Percentiles rank a stretch among this genome's conserved stretches.
These are phyloP conservation scores for Laburnicola sp. DNA, from an alignment of 2,329 filamentous ascomycete genomes.

Conservation along the genomic window DNA sequence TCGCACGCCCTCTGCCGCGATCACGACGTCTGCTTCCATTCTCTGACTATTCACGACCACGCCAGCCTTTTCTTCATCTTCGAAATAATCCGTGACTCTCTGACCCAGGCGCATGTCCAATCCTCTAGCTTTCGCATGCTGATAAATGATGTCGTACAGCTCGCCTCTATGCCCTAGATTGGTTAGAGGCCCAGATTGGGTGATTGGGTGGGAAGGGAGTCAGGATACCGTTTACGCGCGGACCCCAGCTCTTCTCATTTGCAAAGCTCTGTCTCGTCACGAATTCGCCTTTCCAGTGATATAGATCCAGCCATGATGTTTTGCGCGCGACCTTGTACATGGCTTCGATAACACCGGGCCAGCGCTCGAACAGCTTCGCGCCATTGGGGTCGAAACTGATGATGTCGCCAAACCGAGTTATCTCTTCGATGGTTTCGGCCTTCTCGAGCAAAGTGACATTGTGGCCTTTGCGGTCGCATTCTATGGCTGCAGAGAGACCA, in stretches of 20 bases:
- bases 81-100: constrained; percentile 58
- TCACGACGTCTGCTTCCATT: constrained; percentile 53
- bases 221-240: constrained; percentile 56
- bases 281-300: constrained; percentile 64
- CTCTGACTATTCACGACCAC: constrained; percentile 55
- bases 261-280: constrained; percentile 58
- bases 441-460: constrained; percentile 59
- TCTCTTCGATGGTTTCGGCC: constrained; percentile 52
- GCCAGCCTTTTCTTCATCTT: constrained; percentile 56
- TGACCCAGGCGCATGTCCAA: constrained; percentile 59
- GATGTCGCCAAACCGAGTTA: constrained; percentile 63
- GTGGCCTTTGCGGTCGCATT: constrained; percentile 64
- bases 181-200: no score
- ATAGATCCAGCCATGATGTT: constrained; percentile 61
- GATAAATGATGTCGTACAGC: constrained; percentile 61
- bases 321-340: constrained; percentile 57
- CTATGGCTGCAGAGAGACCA: constrained; percentile 65
- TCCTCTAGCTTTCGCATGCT: constrained; percentile 56
- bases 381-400: constrained; percentile 65
- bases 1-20: constrained; percentile 59
- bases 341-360: constrained; percentile 51
- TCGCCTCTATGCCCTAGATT: constrained; percentile 58
- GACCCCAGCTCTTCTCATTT: constrained; percentile 47
- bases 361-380: constrained; percentile 61
- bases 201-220: no score